Evolutionary conservation across 306 rosid species (phyloP).

Genomic region (Sicyos baderoa): DNA sequence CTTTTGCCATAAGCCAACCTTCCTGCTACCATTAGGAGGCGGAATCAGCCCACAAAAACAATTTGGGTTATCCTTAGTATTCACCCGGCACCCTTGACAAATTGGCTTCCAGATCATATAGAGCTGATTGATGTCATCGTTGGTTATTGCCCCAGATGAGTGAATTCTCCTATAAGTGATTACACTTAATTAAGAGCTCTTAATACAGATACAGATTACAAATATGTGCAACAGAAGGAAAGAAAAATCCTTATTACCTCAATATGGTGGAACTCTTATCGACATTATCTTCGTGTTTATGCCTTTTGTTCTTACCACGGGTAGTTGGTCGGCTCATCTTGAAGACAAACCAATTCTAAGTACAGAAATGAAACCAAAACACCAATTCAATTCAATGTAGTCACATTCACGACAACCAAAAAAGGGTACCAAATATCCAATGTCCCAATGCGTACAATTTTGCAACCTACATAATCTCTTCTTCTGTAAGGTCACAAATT

Average conservation of each 20-base stretch:
- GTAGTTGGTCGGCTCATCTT: constrained; percentile 79
- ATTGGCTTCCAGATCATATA: constrained; percentile 67
- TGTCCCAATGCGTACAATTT: not conserved
- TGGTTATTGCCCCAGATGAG: constrained; percentile 43
- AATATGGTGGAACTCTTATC: constrained; percentile 43
- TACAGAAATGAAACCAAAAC: constrained; percentile 1
- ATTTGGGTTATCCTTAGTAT: constrained; percentile 82
- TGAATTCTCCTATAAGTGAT: constrained; percentile 60
- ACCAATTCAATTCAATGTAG: not conserved
- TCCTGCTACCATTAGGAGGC: constrained; percentile 63
- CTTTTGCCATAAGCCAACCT: constrained; percentile 90
- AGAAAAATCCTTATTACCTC: constrained; percentile 39
- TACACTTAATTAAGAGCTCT: constrained; percentile 15
- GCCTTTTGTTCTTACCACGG: constrained; percentile 73
- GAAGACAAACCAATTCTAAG: constrained; percentile 32
- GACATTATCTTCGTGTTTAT: constrained; percentile 56
- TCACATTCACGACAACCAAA: not conserved
- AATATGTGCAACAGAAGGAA: not conserved
- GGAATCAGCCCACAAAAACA: constrained; percentile 94
- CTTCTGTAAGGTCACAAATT: not conserved
- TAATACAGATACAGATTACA: not conserved
- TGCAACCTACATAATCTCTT: not conserved
- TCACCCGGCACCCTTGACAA: constrained; percentile 91
- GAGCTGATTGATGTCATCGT: constrained; percentile 51
- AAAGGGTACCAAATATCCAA: not conserved